phyloP scores from a whole-genome alignment of 2,329 filamentous ascomycete species.

The Zymoseptoria crescenta region DNA sequence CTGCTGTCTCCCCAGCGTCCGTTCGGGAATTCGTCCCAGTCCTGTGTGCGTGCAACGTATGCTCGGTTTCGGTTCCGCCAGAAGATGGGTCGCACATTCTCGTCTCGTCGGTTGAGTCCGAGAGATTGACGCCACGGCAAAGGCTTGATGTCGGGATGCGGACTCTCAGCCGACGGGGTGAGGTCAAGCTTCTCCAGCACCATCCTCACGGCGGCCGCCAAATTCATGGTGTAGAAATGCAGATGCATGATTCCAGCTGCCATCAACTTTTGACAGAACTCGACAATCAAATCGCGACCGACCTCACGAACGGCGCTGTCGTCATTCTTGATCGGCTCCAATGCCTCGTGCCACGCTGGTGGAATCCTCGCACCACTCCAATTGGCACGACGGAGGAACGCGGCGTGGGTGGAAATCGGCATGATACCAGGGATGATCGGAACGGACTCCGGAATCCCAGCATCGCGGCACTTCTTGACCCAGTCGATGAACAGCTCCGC shows the following conservation, averaged over 20 bases:
- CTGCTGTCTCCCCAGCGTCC: conserved; percentile 96
- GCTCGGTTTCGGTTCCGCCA: conserved; percentile 97
- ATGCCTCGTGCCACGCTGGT: conserved; percentile 65
- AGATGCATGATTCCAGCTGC: conserved; percentile 72
- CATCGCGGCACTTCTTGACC: conserved; percentile 76
- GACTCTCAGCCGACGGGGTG: conserved; percentile 65
- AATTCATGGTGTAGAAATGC: conserved; percentile 99
- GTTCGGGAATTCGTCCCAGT: conserved; percentile 99
- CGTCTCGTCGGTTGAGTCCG: conserved; percentile 75
- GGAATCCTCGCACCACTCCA: conserved; percentile 87
- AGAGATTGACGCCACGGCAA: conserved; percentile 95
- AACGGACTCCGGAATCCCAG: conserved; percentile 62
- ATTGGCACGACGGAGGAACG: conserved; percentile 80
- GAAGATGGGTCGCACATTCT: conserved; percentile 97
- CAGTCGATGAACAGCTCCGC: conserved; percentile 89
- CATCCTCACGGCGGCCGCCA: conserved; percentile 89
- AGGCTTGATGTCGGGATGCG: conserved; percentile 49
- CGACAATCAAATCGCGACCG: conserved; percentile 76
- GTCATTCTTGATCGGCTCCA: conserved; percentile 95
- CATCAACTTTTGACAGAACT: conserved; percentile 83
- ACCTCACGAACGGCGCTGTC: conserved; percentile 86
- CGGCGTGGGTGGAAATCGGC: conserved; percentile 91
- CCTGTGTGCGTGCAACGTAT: conserved; percentile 89
- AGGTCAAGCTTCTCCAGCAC: conserved; percentile 83
- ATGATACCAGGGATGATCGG: conserved; percentile 84